phyloP scores from a whole-genome alignment of 2,329 filamentous ascomycete genomes.

The Chlorencoelia australis region DNA sequence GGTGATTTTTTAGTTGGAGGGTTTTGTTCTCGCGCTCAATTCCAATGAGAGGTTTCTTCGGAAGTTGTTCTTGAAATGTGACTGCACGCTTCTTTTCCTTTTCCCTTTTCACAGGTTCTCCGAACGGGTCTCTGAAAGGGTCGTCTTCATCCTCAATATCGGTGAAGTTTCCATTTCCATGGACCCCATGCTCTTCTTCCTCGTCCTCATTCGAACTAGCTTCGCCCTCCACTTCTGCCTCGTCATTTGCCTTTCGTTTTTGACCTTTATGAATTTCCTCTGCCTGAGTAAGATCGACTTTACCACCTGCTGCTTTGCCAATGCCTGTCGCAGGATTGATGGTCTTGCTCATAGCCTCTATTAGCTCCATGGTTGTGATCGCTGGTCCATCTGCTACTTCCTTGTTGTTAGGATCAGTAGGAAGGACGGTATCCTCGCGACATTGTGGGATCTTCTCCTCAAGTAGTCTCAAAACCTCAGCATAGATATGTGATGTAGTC shows the following conservation, averaged over 20 bases:
- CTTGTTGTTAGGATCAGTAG: slow-evolving; percentile 36
- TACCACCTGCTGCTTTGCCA: slow-evolving; percentile 41
- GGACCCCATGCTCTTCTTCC: slow-evolving; percentile 10
- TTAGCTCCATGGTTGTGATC: slow-evolving; percentile 47
- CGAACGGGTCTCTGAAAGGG: slow-evolving; percentile 16
- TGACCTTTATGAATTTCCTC: slow-evolving; percentile 36
- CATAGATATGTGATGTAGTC: slow-evolving; percentile 70
- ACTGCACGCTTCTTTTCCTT: slow-evolving; percentile 27
- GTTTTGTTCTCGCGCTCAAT: slow-evolving; percentile 33
- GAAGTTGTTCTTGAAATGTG: slow-evolving; percentile 39
- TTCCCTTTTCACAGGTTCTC: slow-evolving; percentile 2
- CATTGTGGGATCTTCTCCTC: slow-evolving; percentile 61
- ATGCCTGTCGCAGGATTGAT: slow-evolving; percentile 47
- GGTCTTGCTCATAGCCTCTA: slow-evolving; percentile 40
- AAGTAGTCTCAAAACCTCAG: slow-evolving; percentile 57
- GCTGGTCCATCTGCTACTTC: slow-evolving; percentile 25
- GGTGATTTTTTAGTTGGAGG: slow-evolving; percentile 58
- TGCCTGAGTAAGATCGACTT: slow-evolving; percentile 36
- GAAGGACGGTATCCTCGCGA: slow-evolving; percentile 49
- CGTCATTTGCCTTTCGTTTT: slow-evolving; percentile 19
- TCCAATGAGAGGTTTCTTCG: slow-evolving; percentile 4
- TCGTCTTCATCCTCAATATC: slow-evolving; percentile 10
- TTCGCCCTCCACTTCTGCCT: slow-evolving; percentile 17
- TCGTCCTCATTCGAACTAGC: slow-evolving; percentile 19
- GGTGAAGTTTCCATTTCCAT: slow-evolving; percentile 9